Conservation (phyloP, 1,139 yeast species). For the Hemisphaericaspora subhashii region DNA sequence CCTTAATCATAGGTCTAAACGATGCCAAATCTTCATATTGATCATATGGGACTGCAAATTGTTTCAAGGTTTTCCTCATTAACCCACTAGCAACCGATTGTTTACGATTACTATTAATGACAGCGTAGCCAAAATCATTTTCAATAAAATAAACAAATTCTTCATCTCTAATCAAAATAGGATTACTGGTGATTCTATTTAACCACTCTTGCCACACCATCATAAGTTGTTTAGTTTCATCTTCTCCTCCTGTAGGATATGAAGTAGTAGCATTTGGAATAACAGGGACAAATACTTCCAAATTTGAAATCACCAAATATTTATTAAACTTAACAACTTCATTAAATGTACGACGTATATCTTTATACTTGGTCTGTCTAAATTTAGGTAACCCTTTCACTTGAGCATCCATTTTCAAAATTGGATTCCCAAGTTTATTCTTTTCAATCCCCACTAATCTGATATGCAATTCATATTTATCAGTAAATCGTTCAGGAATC, state of each 20-base stretch:
- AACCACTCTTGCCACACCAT: conserved; percentile 83
- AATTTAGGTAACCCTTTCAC: conserved; percentile 66
- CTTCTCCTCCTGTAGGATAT: conserved; percentile 82
- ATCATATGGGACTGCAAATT: conserved; percentile 88
- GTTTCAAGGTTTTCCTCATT: conserved; percentile 85
- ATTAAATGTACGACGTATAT: conserved; percentile 74
- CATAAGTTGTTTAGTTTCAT: conserved; percentile 63
- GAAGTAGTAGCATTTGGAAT: conserved; percentile 74
- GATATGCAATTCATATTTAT: conserved; percentile 31
- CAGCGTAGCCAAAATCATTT: conserved; percentile 80
- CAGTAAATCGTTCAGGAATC: conserved; percentile 52
- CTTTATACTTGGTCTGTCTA: conserved; percentile 69
- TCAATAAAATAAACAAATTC: conserved; percentile 88
- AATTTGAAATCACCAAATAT: conserved; percentile 74
- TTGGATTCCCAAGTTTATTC: conserved; percentile 46
- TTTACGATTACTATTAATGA: conserved; percentile 56
- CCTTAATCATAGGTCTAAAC: conserved; percentile 83
- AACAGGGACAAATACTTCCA: conserved; percentile 93
- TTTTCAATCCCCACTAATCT: conserved; percentile 35
- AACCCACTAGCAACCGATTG: conserved; percentile 77
- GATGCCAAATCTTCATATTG: conserved; percentile 77
- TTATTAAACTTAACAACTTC: conserved; percentile 78
- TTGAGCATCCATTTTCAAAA: conserved; percentile 41
- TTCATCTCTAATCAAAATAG: conserved; percentile 79
- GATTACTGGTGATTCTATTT: conserved; percentile 68